Base-by-base conservation (phyloP, 1,284 basidiomycete genomes). In the Sporisorium exsertum region DNA sequence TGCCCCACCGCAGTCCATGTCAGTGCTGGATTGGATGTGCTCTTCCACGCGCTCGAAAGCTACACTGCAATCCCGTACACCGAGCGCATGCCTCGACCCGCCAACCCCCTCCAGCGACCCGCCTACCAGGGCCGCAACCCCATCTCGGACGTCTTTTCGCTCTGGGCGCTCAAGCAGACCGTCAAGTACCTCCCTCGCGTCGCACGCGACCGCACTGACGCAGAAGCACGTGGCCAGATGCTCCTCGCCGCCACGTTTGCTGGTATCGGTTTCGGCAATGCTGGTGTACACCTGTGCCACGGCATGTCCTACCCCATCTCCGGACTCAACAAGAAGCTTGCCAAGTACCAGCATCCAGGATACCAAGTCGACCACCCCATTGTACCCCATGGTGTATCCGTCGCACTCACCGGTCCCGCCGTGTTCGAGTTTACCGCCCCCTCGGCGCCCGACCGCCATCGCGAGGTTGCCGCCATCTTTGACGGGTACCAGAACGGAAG, bases 51-150 rank as follows among this genome's bases (percentile, higher is more conserved):
- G 58, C 88, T 97, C 86, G 94, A 98, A 86, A 94, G 93, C 73
- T 66, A 70, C 40, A 75, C 73, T 20, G 68, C 75, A 35, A 74
- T 81, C 72, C 55, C 68, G 10, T 96, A 96, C 86, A 91, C 90
- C 40, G 93, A 97, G 86, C 92, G 95, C 58, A 91, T 89, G 0
- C 95, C 95, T 16, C 90, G 96, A 37, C 96, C 96, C 0, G 83
- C 90, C 16, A 97, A 98, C 87, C 95, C 95, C 3, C 91, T 95
- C 53, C 87, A 94, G 58, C 89, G 96, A 52, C 95, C 87, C 2
- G 93, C 95, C 9, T 98, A 97, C 84, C 95, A 98, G 87, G 95
- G 95, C 53, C 92, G 93, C 78, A 98, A 98, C 86, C 95, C 95
- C 6, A 93, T 97, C 59, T 84, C 94, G 6, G 95, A 98, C 84